These are phyloP conservation scores for Phytophthora pisi DNA, from an alignment of 352 stramenopile species.

Conservation along the genomic window DNA sequence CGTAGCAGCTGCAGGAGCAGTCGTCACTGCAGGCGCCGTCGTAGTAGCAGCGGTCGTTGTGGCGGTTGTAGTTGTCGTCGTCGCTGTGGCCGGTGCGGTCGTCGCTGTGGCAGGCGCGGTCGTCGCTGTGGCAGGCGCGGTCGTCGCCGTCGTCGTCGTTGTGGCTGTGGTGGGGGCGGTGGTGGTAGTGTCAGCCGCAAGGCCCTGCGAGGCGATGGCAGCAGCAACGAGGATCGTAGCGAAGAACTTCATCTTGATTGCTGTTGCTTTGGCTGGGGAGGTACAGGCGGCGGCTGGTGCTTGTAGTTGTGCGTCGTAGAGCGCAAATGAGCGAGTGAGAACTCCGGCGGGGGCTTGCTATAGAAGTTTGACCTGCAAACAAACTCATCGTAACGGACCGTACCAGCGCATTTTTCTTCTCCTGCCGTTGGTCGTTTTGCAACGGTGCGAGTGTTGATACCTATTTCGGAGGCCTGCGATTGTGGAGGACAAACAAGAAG, in stretches of 20 bases:
- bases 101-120: background rate
- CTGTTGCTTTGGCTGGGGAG: background rate
- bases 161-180: background rate
- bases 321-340: conserved; percentile 19
- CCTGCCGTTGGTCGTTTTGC: conserved; percentile 16
- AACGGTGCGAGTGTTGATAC: conserved; percentile 5
- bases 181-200: conserved; percentile 4
- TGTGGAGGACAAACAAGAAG: no score
- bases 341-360: background rate
- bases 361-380: conserved; percentile 4
- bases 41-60: background rate
- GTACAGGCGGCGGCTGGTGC: background rate
- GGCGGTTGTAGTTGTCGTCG: background rate
- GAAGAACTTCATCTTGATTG: conserved; percentile 25
- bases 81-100: background rate
- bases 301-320: conserved; percentile 1
- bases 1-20: background rate
- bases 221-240: conserved; percentile 16
- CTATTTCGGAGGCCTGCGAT: no score
- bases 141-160: background rate
- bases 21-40: background rate
- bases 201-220: conserved; percentile 11
- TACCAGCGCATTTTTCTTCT: conserved; percentile 12
- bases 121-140: background rate
- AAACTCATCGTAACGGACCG: conserved; percentile 10